Conservation (phyloP, 1,139 yeast genomes). For the Geotrichum reessii region DNA sequence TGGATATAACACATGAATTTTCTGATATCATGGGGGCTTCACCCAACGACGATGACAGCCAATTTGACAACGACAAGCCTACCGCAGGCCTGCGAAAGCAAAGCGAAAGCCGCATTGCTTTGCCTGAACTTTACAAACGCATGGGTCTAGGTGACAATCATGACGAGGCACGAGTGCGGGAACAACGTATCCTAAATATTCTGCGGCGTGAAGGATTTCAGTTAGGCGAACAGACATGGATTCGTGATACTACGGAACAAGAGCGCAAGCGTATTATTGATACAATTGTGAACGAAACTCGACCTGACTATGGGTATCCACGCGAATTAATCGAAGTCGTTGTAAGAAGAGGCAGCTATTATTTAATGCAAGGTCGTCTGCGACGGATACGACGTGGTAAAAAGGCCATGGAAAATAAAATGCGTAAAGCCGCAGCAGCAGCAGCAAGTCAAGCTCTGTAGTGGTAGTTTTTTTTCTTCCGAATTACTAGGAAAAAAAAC, state of each 20-base stretch:
- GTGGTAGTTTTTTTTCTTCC: too few relatives aligned
- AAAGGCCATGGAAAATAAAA: slow-evolving; percentile 11
- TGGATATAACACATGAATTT: background rate
- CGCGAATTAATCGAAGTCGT: slow-evolving; percentile 58
- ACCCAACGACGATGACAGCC: background rate
- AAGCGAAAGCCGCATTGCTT: slow-evolving; percentile 41
- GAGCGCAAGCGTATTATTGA: slow-evolving; percentile 49
- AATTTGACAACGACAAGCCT: background rate
- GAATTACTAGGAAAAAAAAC: too few relatives aligned
- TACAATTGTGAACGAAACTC: slow-evolving; percentile 45
- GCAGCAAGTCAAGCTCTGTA: too few relatives aligned
- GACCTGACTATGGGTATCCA: slow-evolving; percentile 47
- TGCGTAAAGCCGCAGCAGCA: background rate
- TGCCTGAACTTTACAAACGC: slow-evolving; percentile 50
- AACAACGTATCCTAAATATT: slow-evolving; percentile 52
- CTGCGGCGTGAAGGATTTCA: slow-evolving; percentile 60
- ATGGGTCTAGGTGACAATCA: slow-evolving; percentile 49
- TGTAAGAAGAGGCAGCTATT: slow-evolving; percentile 71
- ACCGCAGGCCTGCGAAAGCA: background rate
- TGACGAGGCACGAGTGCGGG: slow-evolving; percentile 54
- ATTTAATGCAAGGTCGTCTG: slow-evolving; percentile 72
- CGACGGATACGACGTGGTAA: slow-evolving; percentile 56
- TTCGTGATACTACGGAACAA: slow-evolving; percentile 58
- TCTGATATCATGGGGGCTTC: background rate
- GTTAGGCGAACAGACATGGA: slow-evolving; percentile 75